Conservation (phyloP, 768 basidiomycete species). For the Pleurotus sapidus region DNA sequence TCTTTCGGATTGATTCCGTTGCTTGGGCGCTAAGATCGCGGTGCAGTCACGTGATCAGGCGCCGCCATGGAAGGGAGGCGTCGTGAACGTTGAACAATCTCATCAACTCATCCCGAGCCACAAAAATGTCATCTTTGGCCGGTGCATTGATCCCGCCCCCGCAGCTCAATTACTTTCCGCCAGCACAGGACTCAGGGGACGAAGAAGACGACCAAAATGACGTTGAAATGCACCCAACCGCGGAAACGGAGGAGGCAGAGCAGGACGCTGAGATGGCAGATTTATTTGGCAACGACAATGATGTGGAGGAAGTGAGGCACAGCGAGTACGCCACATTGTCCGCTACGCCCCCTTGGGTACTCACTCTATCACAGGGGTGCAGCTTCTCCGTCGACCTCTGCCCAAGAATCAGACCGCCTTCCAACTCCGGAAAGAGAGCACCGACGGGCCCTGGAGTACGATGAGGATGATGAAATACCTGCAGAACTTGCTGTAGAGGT, state of each 20-base stretch:
- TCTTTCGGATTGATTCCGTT: too few species aligned
- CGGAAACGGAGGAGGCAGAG: slow-evolving; percentile 22
- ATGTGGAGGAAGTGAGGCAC: slow-evolving; percentile 43
- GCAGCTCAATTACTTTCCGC: background rate
- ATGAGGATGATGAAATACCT: slow-evolving; percentile 66
- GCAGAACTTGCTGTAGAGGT: slow-evolving; percentile 51
- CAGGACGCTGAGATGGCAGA: slow-evolving; percentile 68
- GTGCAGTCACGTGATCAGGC: too few species aligned
- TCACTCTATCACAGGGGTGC: slow-evolving; percentile 21
- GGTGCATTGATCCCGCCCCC: slow-evolving; percentile 44
- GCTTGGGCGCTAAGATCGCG: too few species aligned
- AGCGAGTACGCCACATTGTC: slow-evolving; percentile 35
- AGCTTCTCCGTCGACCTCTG: slow-evolving; percentile 48
- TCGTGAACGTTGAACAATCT: too few species aligned
- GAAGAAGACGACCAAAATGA: slow-evolving; percentile 24
- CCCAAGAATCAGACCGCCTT: slow-evolving; percentile 58
- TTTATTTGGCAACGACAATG: slow-evolving; percentile 76
- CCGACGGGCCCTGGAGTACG: slow-evolving; percentile 76
- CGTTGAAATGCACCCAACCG: slow-evolving; percentile 36
- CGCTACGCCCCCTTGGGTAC: background rate
- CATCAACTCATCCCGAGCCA: too few species aligned
- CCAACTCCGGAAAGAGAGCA: slow-evolving; percentile 61
- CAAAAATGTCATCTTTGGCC: slow-evolving; percentile 56
- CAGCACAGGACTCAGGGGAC: background rate
- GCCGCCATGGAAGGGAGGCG: too few species aligned